Evolutionary conservation across 129 eudicot genomes (phyloP).

Genomic region (Kitagawia praeruptora): DNA sequence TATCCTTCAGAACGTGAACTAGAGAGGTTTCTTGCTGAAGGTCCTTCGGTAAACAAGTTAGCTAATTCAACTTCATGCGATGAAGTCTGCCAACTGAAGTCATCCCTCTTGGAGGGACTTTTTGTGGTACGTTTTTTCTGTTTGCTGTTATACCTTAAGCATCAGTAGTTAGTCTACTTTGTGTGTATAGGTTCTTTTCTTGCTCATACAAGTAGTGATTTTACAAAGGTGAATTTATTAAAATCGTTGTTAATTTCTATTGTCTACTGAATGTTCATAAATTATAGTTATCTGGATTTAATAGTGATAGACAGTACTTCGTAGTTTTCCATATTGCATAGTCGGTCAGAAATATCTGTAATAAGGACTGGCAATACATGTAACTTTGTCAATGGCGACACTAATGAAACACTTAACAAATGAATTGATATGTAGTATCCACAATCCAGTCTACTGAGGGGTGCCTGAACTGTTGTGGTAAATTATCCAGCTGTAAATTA

Average conservation of each 20-base stretch:
- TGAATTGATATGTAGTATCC: no score
- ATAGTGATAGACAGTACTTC: not conserved
- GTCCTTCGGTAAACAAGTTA: slow-evolving; percentile 42
- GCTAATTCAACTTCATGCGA: slow-evolving; percentile 49
- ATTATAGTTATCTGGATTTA: not conserved
- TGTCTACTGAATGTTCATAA: not conserved
- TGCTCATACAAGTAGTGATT: not conserved
- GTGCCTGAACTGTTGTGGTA: no score
- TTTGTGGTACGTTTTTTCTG: slow-evolving; percentile 57
- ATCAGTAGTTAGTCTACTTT: slow-evolving; percentile 2
- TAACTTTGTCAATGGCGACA: not conserved
- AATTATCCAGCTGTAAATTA: no score
- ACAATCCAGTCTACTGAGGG: no score
- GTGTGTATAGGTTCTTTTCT: not conserved
- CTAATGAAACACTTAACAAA: not conserved
- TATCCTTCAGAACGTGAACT: slow-evolving; percentile 48
- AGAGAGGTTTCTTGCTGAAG: slow-evolving; percentile 84
- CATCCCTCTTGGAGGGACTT: slow-evolving; percentile 76
- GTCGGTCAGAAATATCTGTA: not conserved
- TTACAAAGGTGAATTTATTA: not conserved
- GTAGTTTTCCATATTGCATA: not conserved
- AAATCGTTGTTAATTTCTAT: not conserved
- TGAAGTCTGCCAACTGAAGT: slow-evolving; percentile 83
- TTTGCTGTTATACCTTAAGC: not conserved
- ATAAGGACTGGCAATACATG: not conserved